Evolutionary conservation across 2,329 filamentous ascomycete species (phyloP).

Genomic region (Myotisia sp.): DNA sequence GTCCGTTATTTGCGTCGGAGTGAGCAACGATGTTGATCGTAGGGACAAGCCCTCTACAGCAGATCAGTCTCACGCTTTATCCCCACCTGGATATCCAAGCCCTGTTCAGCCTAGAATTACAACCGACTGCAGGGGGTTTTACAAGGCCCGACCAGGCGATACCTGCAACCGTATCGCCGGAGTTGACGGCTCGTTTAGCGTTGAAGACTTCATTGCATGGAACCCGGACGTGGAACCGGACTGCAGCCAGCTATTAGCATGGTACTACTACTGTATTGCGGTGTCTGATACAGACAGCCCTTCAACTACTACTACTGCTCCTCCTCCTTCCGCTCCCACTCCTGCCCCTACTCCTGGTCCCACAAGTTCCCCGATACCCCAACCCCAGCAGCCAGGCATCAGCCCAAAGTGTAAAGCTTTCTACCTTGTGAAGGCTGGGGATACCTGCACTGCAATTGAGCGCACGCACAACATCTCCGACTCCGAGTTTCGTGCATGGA

Average conservation of each 20-base stretch:
- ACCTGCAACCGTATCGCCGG: constrained; percentile 2
- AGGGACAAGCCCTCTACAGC: too few relatives aligned
- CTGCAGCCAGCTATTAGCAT: constrained; percentile 1
- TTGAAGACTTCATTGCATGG: constrained; percentile 3
- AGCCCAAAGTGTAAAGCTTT: constrained; percentile 2
- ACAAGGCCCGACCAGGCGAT: constrained; percentile 1
- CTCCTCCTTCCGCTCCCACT: neutral
- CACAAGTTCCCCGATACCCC: neutral
- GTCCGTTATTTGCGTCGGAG: constrained; percentile 3
- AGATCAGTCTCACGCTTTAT: too few relatives aligned
- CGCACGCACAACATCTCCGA: constrained; percentile 2
- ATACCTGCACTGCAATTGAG: constrained; percentile 1
- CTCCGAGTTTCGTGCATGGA: constrained; percentile 3
- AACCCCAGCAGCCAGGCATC: constrained; percentile 5
- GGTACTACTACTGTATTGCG: constrained; percentile 4
- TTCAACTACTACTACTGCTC: neutral
- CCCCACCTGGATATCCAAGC: too few relatives aligned
- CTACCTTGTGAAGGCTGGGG: constrained; percentile 2
- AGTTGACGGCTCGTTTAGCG: neutral
- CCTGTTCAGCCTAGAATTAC: constrained; percentile 1
- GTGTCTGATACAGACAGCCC: neutral
- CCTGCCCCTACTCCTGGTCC: neutral
- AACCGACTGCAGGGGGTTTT: neutral
- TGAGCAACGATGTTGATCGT: neutral
- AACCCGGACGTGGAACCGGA: constrained; percentile 2